Evolutionary conservation across 2,329 filamentous ascomycete genomes (phyloP).

Genomic region (Penicillium olsonii): DNA sequence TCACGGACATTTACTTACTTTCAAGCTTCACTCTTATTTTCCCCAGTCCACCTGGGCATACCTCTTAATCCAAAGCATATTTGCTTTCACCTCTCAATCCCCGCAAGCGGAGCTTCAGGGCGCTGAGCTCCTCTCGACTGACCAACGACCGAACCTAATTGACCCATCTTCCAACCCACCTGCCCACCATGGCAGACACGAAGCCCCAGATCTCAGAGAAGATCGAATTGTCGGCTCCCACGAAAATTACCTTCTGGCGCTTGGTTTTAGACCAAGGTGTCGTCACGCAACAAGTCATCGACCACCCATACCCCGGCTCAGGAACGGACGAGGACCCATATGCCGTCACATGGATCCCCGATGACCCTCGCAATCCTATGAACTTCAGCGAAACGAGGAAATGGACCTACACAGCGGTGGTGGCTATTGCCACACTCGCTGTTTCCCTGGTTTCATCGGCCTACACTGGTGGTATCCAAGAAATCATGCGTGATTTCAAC

Average conservation of each 20-base stretch:
- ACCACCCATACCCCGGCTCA: constrained; percentile 58
- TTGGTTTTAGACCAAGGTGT: constrained; percentile 61
- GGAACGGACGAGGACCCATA: constrained; percentile 70
- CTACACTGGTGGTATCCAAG: constrained; percentile 28
- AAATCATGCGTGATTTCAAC: constrained; percentile 57
- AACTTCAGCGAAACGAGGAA: constrained; percentile 59
- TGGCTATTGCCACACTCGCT: constrained; percentile 66
- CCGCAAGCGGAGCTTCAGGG: background rate
- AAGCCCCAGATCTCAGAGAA: constrained; percentile 26
- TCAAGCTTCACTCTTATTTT: background rate
- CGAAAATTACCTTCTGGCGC: constrained; percentile 47
- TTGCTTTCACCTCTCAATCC: background rate
- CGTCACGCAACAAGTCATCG: constrained; percentile 59
- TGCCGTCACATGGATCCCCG: constrained; percentile 66
- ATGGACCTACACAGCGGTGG: constrained; percentile 65
- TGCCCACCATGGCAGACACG: constrained; percentile 29
- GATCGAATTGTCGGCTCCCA: constrained; percentile 28
- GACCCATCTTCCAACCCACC: background rate
- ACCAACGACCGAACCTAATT: background rate
- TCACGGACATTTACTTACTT: background rate
- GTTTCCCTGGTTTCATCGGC: constrained; percentile 71
- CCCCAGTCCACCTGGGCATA: background rate
- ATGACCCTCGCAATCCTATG: constrained; percentile 69
- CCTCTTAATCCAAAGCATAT: background rate
- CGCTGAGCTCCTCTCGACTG: background rate